phyloP scores from a whole-genome alignment of 2,329 filamentous ascomycete genomes.

The Neodidymelliopsis sp. region DNA sequence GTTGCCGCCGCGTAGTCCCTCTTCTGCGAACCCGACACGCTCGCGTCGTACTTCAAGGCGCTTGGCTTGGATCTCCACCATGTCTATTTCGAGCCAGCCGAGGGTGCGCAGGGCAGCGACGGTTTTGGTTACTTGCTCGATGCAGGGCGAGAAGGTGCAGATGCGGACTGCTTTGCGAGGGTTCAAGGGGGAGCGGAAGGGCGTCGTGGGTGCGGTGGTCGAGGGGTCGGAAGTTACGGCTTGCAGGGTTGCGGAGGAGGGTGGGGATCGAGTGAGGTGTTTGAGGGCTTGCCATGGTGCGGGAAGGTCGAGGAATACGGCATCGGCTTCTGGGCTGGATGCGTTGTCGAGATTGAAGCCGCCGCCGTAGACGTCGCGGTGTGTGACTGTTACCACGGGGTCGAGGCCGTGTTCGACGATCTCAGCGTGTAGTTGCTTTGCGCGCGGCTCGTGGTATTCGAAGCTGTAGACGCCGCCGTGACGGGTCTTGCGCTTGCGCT shows the following conservation, averaged over 20 bases:
- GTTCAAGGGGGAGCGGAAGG: constrained; percentile 66
- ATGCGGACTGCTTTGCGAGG: constrained; percentile 76
- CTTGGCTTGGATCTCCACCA: constrained; percentile 86
- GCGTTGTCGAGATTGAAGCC: constrained; percentile 68
- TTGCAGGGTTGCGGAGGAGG: constrained; percentile 33
- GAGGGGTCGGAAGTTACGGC: constrained; percentile 36
- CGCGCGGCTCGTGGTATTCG: constrained; percentile 79
- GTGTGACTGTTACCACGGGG: constrained; percentile 73
- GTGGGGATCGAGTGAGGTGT: constrained; percentile 69
- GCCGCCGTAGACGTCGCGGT: constrained; percentile 79
- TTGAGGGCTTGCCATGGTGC: constrained; percentile 82
- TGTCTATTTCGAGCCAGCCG: constrained; percentile 91
- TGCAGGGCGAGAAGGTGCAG: constrained; percentile 96
- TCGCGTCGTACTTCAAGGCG: constrained; percentile 84
- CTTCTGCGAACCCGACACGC: constrained; percentile 74
- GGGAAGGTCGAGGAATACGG: constrained; percentile 80
- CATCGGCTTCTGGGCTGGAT: constrained; percentile 60
- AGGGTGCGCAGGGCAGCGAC: constrained; percentile 79
- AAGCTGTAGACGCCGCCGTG: constrained; percentile 79
- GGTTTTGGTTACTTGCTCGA: constrained; percentile 92
- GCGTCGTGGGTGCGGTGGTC: constrained; percentile 12
- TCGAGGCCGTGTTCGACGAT: constrained; percentile 72
- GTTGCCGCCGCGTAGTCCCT: constrained; percentile 71
- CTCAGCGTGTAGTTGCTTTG: constrained; percentile 72
- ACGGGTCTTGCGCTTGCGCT: constrained; percentile 46